phyloP scores from a whole-genome alignment of 345 rosid genomes.

The Streptanthus diversifolius region DNA sequence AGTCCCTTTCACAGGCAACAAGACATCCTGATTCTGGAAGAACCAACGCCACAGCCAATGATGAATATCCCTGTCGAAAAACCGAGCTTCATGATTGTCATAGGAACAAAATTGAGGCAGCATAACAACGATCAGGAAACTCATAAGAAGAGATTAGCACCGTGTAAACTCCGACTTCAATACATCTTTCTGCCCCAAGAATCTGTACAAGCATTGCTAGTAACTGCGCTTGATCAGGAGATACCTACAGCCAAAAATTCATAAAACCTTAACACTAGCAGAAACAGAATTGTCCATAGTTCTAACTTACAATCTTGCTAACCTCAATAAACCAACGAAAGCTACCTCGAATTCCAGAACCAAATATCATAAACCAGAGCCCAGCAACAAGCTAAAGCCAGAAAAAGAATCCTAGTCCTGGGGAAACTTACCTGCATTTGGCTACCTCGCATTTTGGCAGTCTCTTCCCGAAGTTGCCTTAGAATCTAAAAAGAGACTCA shows the following conservation, averaged over 20 bases:
- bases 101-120: not conserved
- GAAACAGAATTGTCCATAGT: not conserved
- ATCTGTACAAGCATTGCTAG: slow-evolving; percentile 88
- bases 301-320: not conserved
- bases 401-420: not conserved
- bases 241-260: slow-evolving; percentile 47
- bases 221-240: slow-evolving; percentile 93
- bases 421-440: slow-evolving; percentile 70
- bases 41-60: slow-evolving; percentile 81
- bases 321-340: not conserved
- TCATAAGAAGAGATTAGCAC: slow-evolving; percentile 34
- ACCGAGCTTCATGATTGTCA: not conserved
- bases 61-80: slow-evolving; percentile 72
- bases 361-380: not conserved
- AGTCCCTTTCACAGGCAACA: slow-evolving; percentile 92
- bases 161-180: slow-evolving; percentile 90
- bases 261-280: too few relatives aligned
- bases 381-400: not conserved
- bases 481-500: slow-evolving; percentile 50
- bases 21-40: slow-evolving; percentile 74
- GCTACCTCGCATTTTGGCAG: slow-evolving; percentile 71
- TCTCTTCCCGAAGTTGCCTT: slow-evolving; percentile 79
- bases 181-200: slow-evolving; percentile 74
- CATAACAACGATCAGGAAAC: not conserved
- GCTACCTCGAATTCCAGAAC: not conserved